Conservation (phyloP, 2,329 filamentous ascomycete species). For the Exophiala viscosa region DNA sequence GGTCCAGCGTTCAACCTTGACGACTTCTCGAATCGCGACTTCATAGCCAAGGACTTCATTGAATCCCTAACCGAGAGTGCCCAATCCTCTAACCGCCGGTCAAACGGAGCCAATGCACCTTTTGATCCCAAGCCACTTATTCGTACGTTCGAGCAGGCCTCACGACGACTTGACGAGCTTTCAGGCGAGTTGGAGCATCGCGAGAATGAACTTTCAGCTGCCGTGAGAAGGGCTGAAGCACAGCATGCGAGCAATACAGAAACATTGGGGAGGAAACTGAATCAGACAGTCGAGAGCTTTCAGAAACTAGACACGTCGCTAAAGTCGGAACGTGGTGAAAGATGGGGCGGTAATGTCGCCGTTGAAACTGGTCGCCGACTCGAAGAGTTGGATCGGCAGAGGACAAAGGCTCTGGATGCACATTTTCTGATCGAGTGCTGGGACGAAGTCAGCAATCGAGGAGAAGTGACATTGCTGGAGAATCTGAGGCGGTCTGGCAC, state of each 20-base stretch:
- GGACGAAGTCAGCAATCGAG: conserved; percentile 88
- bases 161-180: conserved; percentile 48
- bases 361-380: conserved; percentile 92
- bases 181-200: conserved; percentile 79
- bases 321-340: conserved; percentile 45
- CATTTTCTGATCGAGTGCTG: conserved; percentile 96
- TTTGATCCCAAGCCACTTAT: conserved; percentile 98
- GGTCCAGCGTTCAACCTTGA: conserved; percentile 83
- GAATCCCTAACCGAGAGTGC: conserved; percentile 86
- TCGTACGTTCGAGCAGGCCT: conserved; percentile 78
- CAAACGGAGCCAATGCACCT: conserved; percentile 47
- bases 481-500: conserved; percentile 80
- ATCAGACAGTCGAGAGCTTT: conserved; percentile 88
- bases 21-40: conserved; percentile 84
- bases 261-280: conserved; percentile 80
- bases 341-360: conserved; percentile 73
- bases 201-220: conserved; percentile 85
- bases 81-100: conserved; percentile 74
- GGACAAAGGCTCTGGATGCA: conserved; percentile 83
- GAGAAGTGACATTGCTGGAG: conserved; percentile 80
- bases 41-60: conserved; percentile 97
- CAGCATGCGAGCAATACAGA: conserved; percentile 91
- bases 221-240: conserved; percentile 83
- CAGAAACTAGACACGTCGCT: conserved; percentile 82
- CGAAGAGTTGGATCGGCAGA: conserved; percentile 90